Percentiles rank a stretch among this genome's conserved stretches.
Conservation (phyloP, 2,329 filamentous ascomycete genomes). For the Massarina eburnea region DNA sequence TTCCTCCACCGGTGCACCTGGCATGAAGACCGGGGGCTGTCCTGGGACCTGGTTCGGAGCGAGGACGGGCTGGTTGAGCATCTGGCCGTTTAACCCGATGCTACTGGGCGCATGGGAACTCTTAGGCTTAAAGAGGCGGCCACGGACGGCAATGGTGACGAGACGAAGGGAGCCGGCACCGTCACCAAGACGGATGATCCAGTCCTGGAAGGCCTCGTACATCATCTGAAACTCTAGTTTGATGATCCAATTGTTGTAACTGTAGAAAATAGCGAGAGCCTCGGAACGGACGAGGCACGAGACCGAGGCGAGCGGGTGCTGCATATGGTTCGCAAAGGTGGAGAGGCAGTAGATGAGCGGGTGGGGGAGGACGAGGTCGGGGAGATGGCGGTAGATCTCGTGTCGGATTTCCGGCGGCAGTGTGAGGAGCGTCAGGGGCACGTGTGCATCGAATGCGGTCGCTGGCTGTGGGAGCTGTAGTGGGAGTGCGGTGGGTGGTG, state of each 20-base stretch:
- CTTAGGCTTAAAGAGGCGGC: conserved; percentile 36
- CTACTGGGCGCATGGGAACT: conserved; percentile 23
- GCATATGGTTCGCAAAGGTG: conserved; percentile 39
- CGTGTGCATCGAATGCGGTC: conserved; percentile 3
- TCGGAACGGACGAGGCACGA: conserved; percentile 39
- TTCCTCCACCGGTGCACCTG: conserved; percentile 12
- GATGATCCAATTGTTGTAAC: conserved; percentile 44
- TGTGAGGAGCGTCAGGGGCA: conserved; percentile 34
- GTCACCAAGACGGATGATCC: conserved; percentile 40
- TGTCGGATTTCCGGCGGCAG: conserved; percentile 41
- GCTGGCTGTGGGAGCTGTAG: conserved; percentile 12
- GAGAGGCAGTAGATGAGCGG: conserved; percentile 46
- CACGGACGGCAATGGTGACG: conserved; percentile 36
- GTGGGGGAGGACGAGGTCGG: conserved; percentile 36
- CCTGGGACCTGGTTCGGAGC: conserved; percentile 14
- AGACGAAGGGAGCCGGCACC: conserved; percentile 33
- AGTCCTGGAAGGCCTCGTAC: conserved; percentile 44
- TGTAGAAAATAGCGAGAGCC: conserved; percentile 44
- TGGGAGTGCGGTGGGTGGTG: conserved; percentile 10
- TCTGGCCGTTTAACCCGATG: conserved; percentile 21
- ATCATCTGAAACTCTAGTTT: conserved; percentile 44
- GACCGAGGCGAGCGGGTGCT: conserved; percentile 41
- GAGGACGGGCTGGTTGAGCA: conserved; percentile 7
- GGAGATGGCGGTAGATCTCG: conserved; percentile 41
- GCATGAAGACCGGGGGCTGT: conserved; percentile 5